phyloP scores from a whole-genome alignment of 306 rosid species.

The Cucurbita maxima region DNA sequence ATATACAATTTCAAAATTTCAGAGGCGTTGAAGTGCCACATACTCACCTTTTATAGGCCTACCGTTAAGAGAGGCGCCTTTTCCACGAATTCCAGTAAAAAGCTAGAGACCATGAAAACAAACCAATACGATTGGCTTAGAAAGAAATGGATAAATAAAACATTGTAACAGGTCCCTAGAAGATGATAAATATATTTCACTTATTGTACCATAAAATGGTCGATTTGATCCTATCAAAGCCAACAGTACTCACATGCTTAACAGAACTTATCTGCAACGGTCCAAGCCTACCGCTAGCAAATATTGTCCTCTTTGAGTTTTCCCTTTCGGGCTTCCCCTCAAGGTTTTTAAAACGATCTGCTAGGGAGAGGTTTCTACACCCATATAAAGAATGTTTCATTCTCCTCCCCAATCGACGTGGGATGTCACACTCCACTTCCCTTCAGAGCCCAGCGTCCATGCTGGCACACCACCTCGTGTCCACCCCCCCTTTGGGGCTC shows the following conservation, averaged over 20 bases:
- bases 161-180: conserved; percentile 2
- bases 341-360: too few relatives aligned
- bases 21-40: background rate
- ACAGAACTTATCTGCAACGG: background rate
- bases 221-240: background rate
- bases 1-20: conserved; percentile 1
- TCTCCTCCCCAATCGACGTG: too few relatives aligned
- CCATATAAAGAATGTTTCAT: too few relatives aligned
- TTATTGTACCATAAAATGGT: background rate
- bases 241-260: background rate
- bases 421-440: too few relatives aligned
- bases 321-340: too few relatives aligned
- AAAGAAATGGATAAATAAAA: conserved; percentile 2
- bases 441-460: too few relatives aligned
- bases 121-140: conserved; percentile 12
- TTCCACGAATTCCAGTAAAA: conserved; percentile 66
- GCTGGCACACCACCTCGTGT: too few relatives aligned
- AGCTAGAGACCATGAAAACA: conserved; percentile 33
- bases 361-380: too few relatives aligned
- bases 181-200: background rate
- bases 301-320: too few relatives aligned
- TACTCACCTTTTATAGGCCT: conserved; percentile 62
- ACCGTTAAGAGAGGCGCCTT: conserved; percentile 81
- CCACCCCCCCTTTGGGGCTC: too few relatives aligned
- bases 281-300: too few relatives aligned